Evolutionary conservation across 768 basidiomycete genomes (phyloP).

Genomic region (Kwoniella heveanensis): DNA sequence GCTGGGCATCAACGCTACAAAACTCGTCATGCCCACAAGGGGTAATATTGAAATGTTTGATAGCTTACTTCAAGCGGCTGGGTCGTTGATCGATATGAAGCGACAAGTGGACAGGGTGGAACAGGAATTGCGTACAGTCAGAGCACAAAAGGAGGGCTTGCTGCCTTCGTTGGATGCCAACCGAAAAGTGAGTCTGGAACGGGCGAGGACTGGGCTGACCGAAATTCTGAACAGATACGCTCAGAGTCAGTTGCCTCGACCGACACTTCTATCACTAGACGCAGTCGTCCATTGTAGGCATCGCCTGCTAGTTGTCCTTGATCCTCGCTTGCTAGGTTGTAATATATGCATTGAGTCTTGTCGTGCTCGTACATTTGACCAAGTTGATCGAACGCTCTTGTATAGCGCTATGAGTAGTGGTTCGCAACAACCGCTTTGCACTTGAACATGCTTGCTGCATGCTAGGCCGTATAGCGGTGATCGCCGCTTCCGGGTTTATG

Average conservation of each 20-base stretch:
- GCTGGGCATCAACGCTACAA: conserved; percentile 69
- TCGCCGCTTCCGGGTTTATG: background rate
- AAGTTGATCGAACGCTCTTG: no score
- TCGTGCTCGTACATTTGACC: no score
- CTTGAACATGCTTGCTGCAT: background rate
- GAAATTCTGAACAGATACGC: conserved; percentile 20
- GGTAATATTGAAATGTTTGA: conserved; percentile 77
- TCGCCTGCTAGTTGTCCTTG: no score
- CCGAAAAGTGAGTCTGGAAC: conserved; percentile 53
- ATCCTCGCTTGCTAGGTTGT: no score
- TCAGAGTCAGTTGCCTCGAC: conserved; percentile 39
- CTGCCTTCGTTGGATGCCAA: conserved; percentile 25
- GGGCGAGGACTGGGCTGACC: background rate
- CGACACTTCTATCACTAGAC: conserved; percentile 27
- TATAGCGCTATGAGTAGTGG: no score
- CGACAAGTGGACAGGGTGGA: conserved; percentile 81
- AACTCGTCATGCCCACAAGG: conserved; percentile 91
- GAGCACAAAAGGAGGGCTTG: conserved; percentile 58
- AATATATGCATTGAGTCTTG: no score
- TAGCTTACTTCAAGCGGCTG: conserved; percentile 69
- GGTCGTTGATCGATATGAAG: conserved; percentile 79
- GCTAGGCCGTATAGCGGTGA: no score
- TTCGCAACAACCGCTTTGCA: no score
- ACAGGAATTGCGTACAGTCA: conserved; percentile 75
- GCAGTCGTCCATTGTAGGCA: conserved; percentile 13